A percentile compares a stretch with the other conserved stretches of the same genome.
Conservation (phyloP, 2,329 filamentous ascomycete species). For the Colletotrichum cereale region DNA sequence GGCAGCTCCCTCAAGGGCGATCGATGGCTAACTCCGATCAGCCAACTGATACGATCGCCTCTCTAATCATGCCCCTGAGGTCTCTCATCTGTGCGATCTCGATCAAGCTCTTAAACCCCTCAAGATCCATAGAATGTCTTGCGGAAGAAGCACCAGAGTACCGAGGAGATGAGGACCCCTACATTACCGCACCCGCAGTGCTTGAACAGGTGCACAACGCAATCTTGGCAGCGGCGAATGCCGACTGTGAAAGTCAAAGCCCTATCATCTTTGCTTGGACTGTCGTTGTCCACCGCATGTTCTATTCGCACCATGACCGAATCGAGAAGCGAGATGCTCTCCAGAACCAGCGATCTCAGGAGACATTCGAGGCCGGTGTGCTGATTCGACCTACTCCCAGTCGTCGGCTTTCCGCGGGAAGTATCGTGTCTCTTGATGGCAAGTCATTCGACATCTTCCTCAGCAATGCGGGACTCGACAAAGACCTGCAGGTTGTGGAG, state of each 20-base stretch:
- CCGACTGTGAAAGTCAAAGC: constrained; percentile 71
- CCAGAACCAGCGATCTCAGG: constrained; percentile 69
- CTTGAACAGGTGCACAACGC: constrained; percentile 80
- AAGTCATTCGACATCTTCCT: constrained; percentile 71
- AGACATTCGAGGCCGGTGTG: constrained; percentile 66
- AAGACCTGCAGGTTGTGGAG: constrained; percentile 65
- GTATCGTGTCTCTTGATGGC: constrained; percentile 72
- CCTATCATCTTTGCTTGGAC: constrained; percentile 87
- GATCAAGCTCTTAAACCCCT: constrained; percentile 77
- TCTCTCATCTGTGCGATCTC: constrained; percentile 78
- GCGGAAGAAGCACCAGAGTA: constrained; percentile 49
- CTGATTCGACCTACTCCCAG: constrained; percentile 54
- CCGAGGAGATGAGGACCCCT: constrained; percentile 60
- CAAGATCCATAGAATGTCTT: constrained; percentile 67
- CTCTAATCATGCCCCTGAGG: constrained; percentile 74
- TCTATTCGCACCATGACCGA: constrained; percentile 70
- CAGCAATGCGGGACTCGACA: constrained; percentile 61
- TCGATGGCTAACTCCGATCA: constrained; percentile 36
- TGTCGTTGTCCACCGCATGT: constrained; percentile 78
- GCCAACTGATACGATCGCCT: constrained; percentile 57
- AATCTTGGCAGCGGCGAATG: constrained; percentile 71
- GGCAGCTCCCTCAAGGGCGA: neutral
- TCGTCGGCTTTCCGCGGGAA: constrained; percentile 70
- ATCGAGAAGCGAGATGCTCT: constrained; percentile 71
- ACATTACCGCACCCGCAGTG: constrained; percentile 76